Evolutionary conservation across 2,329 filamentous ascomycete genomes (phyloP), one percentile per base, ranked within the genome.

Genomic region (Alternaria postmessia): DNA sequence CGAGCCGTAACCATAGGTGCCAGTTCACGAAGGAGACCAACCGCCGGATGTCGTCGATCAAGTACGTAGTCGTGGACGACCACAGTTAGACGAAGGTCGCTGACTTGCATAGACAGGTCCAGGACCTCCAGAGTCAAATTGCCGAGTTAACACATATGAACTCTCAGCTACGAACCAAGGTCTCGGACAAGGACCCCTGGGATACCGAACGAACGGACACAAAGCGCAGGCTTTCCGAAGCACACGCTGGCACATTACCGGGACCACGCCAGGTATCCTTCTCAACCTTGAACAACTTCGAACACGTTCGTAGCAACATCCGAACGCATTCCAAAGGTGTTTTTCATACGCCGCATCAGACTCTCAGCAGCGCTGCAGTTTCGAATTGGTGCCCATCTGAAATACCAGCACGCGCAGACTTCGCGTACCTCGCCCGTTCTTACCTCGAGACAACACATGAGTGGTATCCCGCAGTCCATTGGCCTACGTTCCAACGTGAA

Each of bases 21-120:
- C 94, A 98, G 75, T 99, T 99, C 77, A 99, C 95, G 51, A 99
- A 99, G 81, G 95, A 99, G 80, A 99, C 95, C 12, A 99, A 99
- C 78, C 87, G 95, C 60, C 89, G 95, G 63, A 99, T 99, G 95
- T 98, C 95, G 18, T 98, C 94, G 1, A 98, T 98, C 81, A 99
- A 98, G 87, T 88, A 79, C 72, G 84, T 80, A 57, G 14, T 28
- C n/a, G 16, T 43, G 12, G 8, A 16, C 9, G 32, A 24, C 4
- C 22, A 32, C 7, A 43, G 11, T 24, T 18, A 7, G 16, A 24
- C 3, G 7, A 22, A 20, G 41, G 38, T 22, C 24, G 38, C 66
- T 71, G 36, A 72, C 54, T 20, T 56, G 46, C 54, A n/a, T 47
- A 87, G 86, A 77, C 95, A 97, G 83, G 92, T 98, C 12, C 95